These are phyloP conservation scores for Cryptococcus sp. DNA, from an alignment of 1,284 basidiomycete species.

Conservation along the genomic window DNA sequence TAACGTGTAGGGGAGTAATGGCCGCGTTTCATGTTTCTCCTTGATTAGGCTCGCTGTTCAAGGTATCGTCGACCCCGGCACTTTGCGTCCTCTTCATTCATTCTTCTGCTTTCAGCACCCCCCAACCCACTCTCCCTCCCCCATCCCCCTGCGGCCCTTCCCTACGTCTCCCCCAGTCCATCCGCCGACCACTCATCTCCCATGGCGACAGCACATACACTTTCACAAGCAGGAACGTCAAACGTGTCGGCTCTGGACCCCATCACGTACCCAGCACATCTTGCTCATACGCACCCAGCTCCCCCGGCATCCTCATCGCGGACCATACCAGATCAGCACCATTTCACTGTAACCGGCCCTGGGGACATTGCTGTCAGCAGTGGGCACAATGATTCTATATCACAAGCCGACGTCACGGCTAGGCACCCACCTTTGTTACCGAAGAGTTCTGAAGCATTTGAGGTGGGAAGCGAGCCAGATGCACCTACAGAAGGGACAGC, in stretches of 20 bases:
- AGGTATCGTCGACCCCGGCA: too few relatives aligned
- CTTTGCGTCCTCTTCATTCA: too few relatives aligned
- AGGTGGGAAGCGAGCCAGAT: too few relatives aligned
- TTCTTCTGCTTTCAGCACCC: too few relatives aligned
- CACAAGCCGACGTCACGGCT: too few relatives aligned
- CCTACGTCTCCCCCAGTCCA: neutral
- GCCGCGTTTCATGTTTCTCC: too few relatives aligned
- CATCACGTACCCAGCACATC: conserved; percentile 28
- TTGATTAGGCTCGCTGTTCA: too few relatives aligned
- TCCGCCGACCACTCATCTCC: neutral
- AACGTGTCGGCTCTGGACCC: conserved; percentile 25
- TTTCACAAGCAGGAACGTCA: neutral
- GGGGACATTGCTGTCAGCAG: too few relatives aligned
- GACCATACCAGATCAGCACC: neutral
- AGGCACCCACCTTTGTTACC: too few relatives aligned
- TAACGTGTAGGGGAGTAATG: too few relatives aligned
- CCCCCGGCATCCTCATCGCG: conserved; percentile 2
- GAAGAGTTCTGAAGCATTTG: too few relatives aligned
- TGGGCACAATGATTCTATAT: too few relatives aligned
- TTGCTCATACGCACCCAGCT: conserved; percentile 21
- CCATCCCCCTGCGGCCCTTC: neutral
- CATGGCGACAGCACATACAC: neutral
- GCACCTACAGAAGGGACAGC: neutral
- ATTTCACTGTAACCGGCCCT: neutral
- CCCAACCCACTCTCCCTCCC: neutral